Evolutionary conservation across 2,329 filamentous ascomycete species (phyloP).

Genomic region (Apiospora hydei): DNA sequence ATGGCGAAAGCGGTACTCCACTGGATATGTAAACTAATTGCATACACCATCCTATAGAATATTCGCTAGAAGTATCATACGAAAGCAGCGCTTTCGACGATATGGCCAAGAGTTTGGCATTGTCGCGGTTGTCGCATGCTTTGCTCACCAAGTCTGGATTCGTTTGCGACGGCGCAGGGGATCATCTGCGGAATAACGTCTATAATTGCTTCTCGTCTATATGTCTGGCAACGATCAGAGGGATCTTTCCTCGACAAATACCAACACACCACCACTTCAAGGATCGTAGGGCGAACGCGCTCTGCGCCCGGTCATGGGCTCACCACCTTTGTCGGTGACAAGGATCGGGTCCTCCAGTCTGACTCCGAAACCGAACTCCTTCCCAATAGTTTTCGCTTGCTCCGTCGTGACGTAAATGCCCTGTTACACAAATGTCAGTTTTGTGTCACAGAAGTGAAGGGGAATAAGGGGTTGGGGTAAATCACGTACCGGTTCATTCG

Average conservation of each 20-base stretch:
- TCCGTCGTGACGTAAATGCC: slow-evolving; percentile 42
- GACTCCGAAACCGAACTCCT: slow-evolving; percentile 37
- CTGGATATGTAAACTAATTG: too few relatives aligned
- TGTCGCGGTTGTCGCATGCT: not conserved
- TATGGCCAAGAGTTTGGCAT: not conserved
- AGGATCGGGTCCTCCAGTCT: slow-evolving; percentile 41
- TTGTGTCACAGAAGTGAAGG: not conserved
- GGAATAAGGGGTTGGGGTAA: not conserved
- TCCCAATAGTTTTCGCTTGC: slow-evolving; percentile 37
- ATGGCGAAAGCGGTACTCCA: too few relatives aligned
- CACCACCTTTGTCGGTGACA: slow-evolving; percentile 38
- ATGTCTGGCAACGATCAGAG: not conserved
- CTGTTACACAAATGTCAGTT: slow-evolving; percentile 26
- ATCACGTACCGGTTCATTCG: slow-evolving; percentile 40
- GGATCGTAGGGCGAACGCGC: slow-evolving; percentile 40
- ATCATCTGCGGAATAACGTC: not conserved
- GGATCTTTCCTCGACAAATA: not conserved
- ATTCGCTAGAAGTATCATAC: too few relatives aligned
- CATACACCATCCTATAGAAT: too few relatives aligned
- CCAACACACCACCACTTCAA: slow-evolving; percentile 22
- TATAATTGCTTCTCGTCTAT: not conserved
- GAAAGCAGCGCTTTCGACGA: too few relatives aligned
- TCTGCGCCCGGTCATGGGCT: slow-evolving; percentile 38
- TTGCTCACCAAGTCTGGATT: not conserved
- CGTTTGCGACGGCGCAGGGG: not conserved